Percentiles rank a stretch among this genome's conserved stretches.
phyloP scores from a whole-genome alignment of 129 eudicot genomes.

The Heracleum sosnowskyi region DNA sequence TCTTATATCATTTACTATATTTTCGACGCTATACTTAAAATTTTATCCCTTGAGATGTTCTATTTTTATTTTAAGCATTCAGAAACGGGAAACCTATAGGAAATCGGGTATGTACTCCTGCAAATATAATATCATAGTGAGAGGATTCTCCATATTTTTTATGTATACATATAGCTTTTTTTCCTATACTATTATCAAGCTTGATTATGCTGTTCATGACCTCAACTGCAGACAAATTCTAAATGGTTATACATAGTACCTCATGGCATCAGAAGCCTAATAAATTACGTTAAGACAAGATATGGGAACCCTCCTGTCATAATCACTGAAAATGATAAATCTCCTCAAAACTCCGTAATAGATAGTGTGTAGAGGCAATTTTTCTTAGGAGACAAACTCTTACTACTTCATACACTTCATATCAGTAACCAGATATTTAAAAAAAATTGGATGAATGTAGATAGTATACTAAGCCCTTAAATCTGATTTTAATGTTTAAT shows the following conservation, averaged over 20 bases:
- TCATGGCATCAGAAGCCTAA: slow-evolving; percentile 65
- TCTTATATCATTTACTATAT: not conserved
- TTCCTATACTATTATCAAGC: not conserved
- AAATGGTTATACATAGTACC: slow-evolving; percentile 91
- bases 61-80: slow-evolving; percentile 23
- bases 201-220: not conserved
- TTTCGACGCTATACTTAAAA: not conserved
- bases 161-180: not conserved
- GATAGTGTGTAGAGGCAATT: not conserved
- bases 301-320: slow-evolving; percentile 72
- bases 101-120: slow-evolving; percentile 39
- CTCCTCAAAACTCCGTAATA: not conserved
- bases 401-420: not conserved
- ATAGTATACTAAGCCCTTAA: not conserved
- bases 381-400: not conserved
- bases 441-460: not conserved
- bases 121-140: not conserved
- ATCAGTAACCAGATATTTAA: not conserved
- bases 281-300: slow-evolving; percentile 60
- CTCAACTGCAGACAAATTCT: slow-evolving; percentile 58
- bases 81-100: slow-evolving; percentile 51
- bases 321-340: slow-evolving; percentile 79
- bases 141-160: not conserved
- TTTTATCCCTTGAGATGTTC: not conserved
- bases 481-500: not conserved